Conservation (phyloP, 2,329 filamentous ascomycete genomes). For the Penicillium sp. region DNA sequence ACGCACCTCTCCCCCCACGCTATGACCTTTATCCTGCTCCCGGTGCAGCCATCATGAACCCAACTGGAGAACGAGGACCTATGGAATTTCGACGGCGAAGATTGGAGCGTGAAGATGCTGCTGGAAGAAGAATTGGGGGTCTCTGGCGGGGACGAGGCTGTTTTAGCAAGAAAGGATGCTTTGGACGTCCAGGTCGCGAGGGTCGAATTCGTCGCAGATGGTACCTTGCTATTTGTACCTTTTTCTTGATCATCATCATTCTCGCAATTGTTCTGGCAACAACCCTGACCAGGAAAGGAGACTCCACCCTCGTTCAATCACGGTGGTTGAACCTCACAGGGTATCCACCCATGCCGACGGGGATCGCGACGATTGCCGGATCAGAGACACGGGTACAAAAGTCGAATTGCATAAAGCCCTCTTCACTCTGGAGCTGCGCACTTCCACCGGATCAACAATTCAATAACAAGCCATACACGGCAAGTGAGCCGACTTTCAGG, state of each 20-base stretch:
- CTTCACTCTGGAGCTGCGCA: conserved; percentile 78
- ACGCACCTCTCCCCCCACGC: conserved; percentile 22
- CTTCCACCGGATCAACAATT: conserved; percentile 65
- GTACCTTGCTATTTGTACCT: conserved; percentile 50
- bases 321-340: conserved; percentile 79
- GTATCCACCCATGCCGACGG: conserved; percentile 81
- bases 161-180: conserved; percentile 58
- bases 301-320: conserved; percentile 43
- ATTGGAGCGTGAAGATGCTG: conserved; percentile 61
- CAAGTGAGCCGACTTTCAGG: conserved; percentile 70
- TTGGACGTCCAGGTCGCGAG: conserved; percentile 58
- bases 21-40: conserved; percentile 23
- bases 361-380: conserved; percentile 70
- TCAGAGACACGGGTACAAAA: conserved; percentile 60
- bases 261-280: conserved; percentile 54
- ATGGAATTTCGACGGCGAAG: conserved; percentile 50
- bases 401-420: conserved; percentile 63
- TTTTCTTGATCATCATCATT: conserved; percentile 52
- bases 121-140: conserved; percentile 53
- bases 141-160: conserved; percentile 62
- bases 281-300: conserved; percentile 47
- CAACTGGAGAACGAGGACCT: conserved; percentile 27
- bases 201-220: conserved; percentile 58
- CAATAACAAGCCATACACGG: conserved; percentile 55
- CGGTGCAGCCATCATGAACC: conserved; percentile 20